phyloP scores from a whole-genome alignment of 805 yeast species.

The Ogataea trehalophila region DNA sequence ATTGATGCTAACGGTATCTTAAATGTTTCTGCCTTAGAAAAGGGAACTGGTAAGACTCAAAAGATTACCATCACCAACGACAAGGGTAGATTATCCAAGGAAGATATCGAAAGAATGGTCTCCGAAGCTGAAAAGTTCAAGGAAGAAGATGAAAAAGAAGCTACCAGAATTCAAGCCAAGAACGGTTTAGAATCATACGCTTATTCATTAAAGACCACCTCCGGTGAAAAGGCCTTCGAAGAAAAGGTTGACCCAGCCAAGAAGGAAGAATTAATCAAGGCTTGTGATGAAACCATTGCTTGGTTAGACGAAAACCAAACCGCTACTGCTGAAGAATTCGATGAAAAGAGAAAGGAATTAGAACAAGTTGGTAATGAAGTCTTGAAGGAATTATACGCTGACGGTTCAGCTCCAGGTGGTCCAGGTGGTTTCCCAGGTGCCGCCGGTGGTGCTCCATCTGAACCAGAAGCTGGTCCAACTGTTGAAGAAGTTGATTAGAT shows the following conservation, averaged over 20 bases:
- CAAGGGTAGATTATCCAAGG: constrained; percentile 97
- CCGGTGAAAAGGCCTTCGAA: constrained; percentile 69
- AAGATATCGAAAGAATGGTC: constrained; percentile 97
- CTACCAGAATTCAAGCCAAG: constrained; percentile 88
- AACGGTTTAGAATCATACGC: constrained; percentile 94
- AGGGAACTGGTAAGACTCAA: constrained; percentile 97
- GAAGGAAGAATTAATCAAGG: constrained; percentile 60
- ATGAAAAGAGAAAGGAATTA: constrained; percentile 91
- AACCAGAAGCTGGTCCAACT: constrained; percentile 52
- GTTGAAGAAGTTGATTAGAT: constrained; percentile 75
- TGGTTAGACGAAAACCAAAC: constrained; percentile 95
- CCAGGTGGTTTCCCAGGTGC: constrained; percentile 33
- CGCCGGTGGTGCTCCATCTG: constrained; percentile 40
- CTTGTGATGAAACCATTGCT: constrained; percentile 77
- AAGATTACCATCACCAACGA: constrained; percentile 98
- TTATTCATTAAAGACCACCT: constrained; percentile 83
- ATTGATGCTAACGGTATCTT: constrained; percentile 93
- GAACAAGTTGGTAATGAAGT: constrained; percentile 95
- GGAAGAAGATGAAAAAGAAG: constrained; percentile 95
- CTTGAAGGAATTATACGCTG: constrained; percentile 95
- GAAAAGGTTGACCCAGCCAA: constrained; percentile 57
- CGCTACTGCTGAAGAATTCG: constrained; percentile 87
- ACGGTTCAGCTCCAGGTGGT: constrained; percentile 80
- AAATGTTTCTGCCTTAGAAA: constrained; percentile 89
- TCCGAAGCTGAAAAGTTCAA: constrained; percentile 96